These are phyloP conservation scores for Lactarius trivialis DNA, from an alignment of 768 basidiomycete species.

Conservation along the genomic window DNA sequence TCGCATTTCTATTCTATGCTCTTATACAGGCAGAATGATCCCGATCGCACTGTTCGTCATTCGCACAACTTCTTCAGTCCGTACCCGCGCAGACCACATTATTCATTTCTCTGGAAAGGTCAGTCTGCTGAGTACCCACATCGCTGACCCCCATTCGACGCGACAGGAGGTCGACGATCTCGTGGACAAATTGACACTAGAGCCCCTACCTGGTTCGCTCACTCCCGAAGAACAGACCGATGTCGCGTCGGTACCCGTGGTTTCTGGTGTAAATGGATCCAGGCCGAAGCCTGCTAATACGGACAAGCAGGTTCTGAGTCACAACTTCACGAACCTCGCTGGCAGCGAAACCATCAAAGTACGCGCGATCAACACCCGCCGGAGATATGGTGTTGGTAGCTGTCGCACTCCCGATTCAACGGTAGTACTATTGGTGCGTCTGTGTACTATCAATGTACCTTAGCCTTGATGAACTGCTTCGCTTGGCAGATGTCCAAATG, in stretches of 20 bases:
- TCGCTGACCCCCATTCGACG: not conserved
- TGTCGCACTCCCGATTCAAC: conserved; percentile 97
- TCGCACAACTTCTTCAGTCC: conserved; percentile 78
- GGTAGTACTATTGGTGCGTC: conserved; percentile 82
- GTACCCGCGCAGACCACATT: conserved; percentile 88
- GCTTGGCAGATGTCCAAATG: conserved; percentile 78
- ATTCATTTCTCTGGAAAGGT: conserved; percentile 87
- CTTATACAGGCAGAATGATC: no score
- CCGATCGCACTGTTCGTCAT: conserved; percentile 87
- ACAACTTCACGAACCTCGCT: conserved; percentile 87
- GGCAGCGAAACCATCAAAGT: conserved; percentile 88
- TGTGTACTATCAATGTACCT: not conserved
- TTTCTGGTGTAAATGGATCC: conserved; percentile 73
- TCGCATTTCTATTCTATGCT: no score
- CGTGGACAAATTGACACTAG: conserved; percentile 91
- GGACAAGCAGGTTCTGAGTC: conserved; percentile 73
- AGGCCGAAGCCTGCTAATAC: conserved; percentile 70
- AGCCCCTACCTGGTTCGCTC: conserved; percentile 66
- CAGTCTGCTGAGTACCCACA: not conserved
- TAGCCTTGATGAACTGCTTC: not conserved
- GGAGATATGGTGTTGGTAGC: conserved; percentile 87
- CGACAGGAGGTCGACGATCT: conserved; percentile 91
- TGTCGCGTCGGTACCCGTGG: conserved; percentile 64
- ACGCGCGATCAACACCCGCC: conserved; percentile 72
- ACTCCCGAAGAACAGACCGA: conserved; percentile 54